These are phyloP conservation scores for Hordeum marinum DNA, from an alignment of 176 grass and related monocot species.

Conservation along the genomic window DNA sequence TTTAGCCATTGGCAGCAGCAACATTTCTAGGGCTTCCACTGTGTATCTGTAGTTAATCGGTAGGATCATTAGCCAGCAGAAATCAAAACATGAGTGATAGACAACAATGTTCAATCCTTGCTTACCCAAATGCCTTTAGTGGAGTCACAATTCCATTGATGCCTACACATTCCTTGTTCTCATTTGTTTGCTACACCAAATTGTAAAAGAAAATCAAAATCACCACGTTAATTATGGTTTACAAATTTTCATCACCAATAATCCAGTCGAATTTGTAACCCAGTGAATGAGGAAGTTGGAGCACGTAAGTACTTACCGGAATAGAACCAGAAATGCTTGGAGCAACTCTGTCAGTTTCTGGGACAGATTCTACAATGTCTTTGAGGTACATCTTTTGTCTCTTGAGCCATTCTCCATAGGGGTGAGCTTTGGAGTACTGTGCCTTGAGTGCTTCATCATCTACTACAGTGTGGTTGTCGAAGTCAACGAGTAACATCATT, in stretches of 20 bases:
- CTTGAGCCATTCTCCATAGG: constrained; percentile 85
- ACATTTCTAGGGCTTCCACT: constrained; percentile 88
- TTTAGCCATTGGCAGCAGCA: constrained; percentile 91
- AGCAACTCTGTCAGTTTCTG: constrained; percentile 54
- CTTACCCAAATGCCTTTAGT: constrained; percentile 96
- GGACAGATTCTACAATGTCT: constrained; percentile 74
- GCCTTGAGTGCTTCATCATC: constrained; percentile 90
- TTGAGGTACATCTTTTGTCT: constrained; percentile 70
- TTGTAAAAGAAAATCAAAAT: constrained; percentile 19
- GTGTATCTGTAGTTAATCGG: constrained; percentile 63
- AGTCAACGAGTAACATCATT: constrained; percentile 99
- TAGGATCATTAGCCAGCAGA: constrained; percentile 12
- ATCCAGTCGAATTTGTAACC: not conserved
- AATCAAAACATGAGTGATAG: not conserved
- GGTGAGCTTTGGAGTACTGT: constrained; percentile 80
- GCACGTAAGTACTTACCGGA: constrained; percentile 40
- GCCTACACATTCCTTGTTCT: constrained; percentile 39
- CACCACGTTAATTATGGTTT: not conserved
- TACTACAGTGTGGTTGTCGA: constrained; percentile 88
- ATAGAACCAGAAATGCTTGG: constrained; percentile 58
- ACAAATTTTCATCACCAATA: constrained; percentile 4
- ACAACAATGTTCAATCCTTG: not conserved
- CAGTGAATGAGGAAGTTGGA: constrained; percentile 10
- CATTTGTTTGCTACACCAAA: constrained; percentile 36
- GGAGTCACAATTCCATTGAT: constrained; percentile 73